Evolutionary conservation across 352 stramenopile species (phyloP).

Genomic region (Globisporangium nagaii): DNA sequence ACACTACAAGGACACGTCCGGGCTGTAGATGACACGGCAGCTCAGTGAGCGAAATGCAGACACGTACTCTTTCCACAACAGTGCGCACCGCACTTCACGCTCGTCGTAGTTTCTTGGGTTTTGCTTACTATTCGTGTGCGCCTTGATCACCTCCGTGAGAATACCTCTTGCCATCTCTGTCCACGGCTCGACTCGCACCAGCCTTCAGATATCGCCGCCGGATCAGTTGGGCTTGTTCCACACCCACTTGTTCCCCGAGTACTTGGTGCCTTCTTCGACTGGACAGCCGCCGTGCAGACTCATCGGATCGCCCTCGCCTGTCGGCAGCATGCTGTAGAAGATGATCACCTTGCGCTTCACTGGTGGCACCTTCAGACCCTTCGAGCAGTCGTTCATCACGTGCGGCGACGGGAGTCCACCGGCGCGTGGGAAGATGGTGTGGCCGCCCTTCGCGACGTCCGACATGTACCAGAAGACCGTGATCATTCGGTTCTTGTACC

Average conservation of each 20-base stretch:
- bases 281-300: slow-evolving; percentile 68
- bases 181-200: too few relatives aligned
- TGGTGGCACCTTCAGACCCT: slow-evolving; percentile 55
- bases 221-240: slow-evolving; percentile 59
- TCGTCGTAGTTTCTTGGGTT: too few relatives aligned
- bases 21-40: background rate
- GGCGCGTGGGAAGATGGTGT: slow-evolving; percentile 68
- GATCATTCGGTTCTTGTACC: slow-evolving; percentile 83
- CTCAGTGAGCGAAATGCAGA: too few relatives aligned
- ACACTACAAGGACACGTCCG: slow-evolving; percentile 11
- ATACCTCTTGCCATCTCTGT: too few relatives aligned
- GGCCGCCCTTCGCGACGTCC: slow-evolving; percentile 56
- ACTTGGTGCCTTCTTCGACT: slow-evolving; percentile 69
- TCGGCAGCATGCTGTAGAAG: slow-evolving; percentile 80
- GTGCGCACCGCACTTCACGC: too few relatives aligned
- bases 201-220: too few relatives aligned
- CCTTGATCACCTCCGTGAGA: too few relatives aligned
- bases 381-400: slow-evolving; percentile 51
- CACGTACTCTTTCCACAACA: too few relatives aligned
- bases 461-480: slow-evolving; percentile 88
- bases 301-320: slow-evolving; percentile 49
- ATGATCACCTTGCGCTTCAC: slow-evolving; percentile 75
- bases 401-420: slow-evolving; percentile 35
- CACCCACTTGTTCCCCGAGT: slow-evolving; percentile 81
- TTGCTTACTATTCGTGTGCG: too few relatives aligned